Evolutionary conservation across 768 basidiomycete genomes (phyloP), one percentile per base, ranked within the genome.

Genomic region (Candolleomyces eurysporus): DNA sequence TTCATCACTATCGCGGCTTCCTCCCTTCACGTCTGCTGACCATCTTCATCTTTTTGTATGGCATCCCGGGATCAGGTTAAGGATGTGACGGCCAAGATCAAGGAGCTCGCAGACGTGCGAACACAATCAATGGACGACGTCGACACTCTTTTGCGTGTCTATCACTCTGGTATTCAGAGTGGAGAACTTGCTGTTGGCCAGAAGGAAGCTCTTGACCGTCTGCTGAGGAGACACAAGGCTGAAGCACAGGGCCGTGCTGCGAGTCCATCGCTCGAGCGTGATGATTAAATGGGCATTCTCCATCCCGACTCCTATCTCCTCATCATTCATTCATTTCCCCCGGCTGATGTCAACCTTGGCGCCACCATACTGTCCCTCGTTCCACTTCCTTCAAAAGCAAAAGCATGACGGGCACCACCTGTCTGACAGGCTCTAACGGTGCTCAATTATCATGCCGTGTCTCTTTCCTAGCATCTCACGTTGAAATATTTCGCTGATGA

Each of bases 61-160:
- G 36, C 36, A 36, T 36, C 36, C 36, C 36, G 36, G 8, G 31
- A 58, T 26, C 63, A 93, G 88, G 82, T 98, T 83, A 98, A 98
- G 88, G 97, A 98, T 66, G 96, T 94, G 31, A 98, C 97, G 3
- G 89, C 90, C 76, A 98, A 97, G 85, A 98, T 98, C 83, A 99
- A 99, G 86, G 95, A 97, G 76, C 89, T 99, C 58, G 97, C 97
- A 10, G 97, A 99, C 69, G 93, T 98, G 58, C 89, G 94, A 64
- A 98, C 96, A 10, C 97, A 99, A 75, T 94, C 92, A 13, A 98
- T 99, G 94, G 96, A 98, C 70, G 96, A 98, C 71, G 97, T 99
- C 63, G 97, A 99, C 76, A 92, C 94, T 36, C 87, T 99, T 42
- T 84, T 99, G 49, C 92, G 97, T 72, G 84, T 98, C 45, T 98